phyloP scores from a whole-genome alignment of 352 stramenopile species.

The Phytopythium oedochilum region DNA sequence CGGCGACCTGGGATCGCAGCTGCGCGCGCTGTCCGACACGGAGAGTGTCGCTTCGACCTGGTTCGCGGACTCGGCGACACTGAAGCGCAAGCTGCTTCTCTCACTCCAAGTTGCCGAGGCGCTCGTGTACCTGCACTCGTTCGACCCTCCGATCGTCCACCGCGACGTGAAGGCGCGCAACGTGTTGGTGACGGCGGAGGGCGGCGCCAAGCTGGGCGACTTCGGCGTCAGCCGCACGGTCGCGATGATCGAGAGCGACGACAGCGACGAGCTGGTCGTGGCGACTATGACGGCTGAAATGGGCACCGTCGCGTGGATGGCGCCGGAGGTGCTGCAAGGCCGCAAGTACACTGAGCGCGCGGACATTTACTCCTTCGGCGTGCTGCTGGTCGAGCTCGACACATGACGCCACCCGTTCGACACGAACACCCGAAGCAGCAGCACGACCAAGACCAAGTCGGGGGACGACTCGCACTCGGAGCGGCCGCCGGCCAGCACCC shows the following conservation, averaged over 20 bases:
- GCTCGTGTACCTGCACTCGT: slow-evolving; percentile 42
- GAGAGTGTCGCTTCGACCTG: neutral
- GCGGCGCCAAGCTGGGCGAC: slow-evolving; percentile 22
- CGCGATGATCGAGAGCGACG: slow-evolving; percentile 17
- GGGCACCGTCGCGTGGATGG: slow-evolving; percentile 35
- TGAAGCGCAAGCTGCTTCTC: slow-evolving; percentile 14
- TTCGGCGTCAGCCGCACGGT: slow-evolving; percentile 25
- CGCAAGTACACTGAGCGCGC: slow-evolving; percentile 23
- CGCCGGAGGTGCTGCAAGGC: slow-evolving; percentile 26
- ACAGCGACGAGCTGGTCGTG: slow-evolving; percentile 7
- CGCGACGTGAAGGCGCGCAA: slow-evolving; percentile 47
- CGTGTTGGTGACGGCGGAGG: slow-evolving; percentile 25
- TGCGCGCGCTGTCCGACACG: slow-evolving; percentile 1
- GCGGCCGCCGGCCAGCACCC: neutral
- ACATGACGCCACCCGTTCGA: slow-evolving; percentile 20
- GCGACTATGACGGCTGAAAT: slow-evolving; percentile 32
- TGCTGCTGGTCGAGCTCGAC: slow-evolving; percentile 28
- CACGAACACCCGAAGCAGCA: neutral
- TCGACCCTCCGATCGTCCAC: slow-evolving; percentile 36
- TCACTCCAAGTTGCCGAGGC: slow-evolving; percentile 25
- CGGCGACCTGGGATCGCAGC: slow-evolving; percentile 25
- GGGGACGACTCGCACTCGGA: neutral
- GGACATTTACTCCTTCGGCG: slow-evolving; percentile 39
- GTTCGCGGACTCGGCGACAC: slow-evolving; percentile 7
- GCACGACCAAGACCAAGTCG: neutral